A percentile compares a stretch with the other conserved stretches of the same genome.
Conservation (phyloP, 2,329 filamentous ascomycete genomes). For the Elsinoe australis region DNA sequence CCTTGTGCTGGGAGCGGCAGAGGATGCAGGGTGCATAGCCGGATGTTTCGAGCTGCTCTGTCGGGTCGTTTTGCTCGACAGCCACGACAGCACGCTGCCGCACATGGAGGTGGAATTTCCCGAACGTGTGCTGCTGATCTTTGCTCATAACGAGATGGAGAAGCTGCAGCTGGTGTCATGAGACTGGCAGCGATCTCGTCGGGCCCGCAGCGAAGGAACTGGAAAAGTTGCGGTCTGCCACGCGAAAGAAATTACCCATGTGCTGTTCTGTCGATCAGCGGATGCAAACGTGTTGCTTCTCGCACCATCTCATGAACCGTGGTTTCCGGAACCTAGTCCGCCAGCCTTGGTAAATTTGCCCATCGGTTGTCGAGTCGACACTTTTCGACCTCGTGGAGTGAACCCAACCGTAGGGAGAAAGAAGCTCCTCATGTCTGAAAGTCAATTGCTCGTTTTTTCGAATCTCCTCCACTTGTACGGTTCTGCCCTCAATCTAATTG, state of each 20-base stretch:
- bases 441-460: slow-evolving; percentile 10
- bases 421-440: slow-evolving; percentile 2
- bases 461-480: background rate
- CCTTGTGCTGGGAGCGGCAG: background rate
- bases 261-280: slow-evolving; percentile 14
- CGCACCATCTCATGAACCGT: slow-evolving; percentile 15
- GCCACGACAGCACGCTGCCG: no score
- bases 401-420: no score
- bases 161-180: slow-evolving; percentile 3
- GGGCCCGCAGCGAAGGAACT: background rate
- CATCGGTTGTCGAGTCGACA: slow-evolving; percentile 9
- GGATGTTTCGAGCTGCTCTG: slow-evolving; percentile 16
- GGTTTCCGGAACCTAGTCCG: slow-evolving; percentile 15
- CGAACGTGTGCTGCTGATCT: slow-evolving; percentile 8
- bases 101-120: background rate
- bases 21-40: slow-evolving; percentile 6
- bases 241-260: slow-evolving; percentile 15
- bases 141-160: background rate
- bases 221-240: slow-evolving; percentile 7
- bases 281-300: slow-evolving; percentile 2
- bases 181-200: slow-evolving; percentile 1
- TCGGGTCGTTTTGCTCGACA: slow-evolving; percentile 11
- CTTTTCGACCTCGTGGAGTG: no score
- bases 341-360: slow-evolving; percentile 6
- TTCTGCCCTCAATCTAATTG: background rate